phyloP scores from a whole-genome alignment of 495 filamentous ascomycete species.

The Podospora fimiseda region DNA sequence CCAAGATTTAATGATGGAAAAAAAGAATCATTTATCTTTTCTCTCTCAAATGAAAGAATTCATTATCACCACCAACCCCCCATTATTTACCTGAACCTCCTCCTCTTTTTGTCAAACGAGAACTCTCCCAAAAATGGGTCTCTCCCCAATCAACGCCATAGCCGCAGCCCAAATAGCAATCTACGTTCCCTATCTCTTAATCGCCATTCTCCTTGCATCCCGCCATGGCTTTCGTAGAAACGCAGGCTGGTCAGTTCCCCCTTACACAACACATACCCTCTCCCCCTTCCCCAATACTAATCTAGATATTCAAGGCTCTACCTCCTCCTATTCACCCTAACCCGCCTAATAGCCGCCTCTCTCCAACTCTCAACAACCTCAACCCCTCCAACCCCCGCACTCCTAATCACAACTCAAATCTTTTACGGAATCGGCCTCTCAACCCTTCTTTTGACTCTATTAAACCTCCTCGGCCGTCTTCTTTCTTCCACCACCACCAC shows the following conservation, averaged over 20 bases:
- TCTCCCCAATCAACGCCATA: constrained; percentile 25
- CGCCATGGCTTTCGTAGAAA: constrained; percentile 18
- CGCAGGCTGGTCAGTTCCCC: too few relatives aligned
- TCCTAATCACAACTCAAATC: constrained; percentile 22
- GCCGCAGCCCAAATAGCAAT: constrained; percentile 30
- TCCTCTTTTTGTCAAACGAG: neutral
- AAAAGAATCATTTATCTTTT: neutral
- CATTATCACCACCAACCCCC: neutral
- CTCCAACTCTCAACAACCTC: constrained; percentile 27
- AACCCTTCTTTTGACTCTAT: constrained; percentile 24
- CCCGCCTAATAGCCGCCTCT: constrained; percentile 26
- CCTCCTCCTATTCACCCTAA: constrained; percentile 29
- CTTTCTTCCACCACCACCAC: constrained; percentile 13
- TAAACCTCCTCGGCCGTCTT: constrained; percentile 26
- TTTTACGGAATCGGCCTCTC: constrained; percentile 31
- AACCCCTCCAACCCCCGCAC: constrained; percentile 23
- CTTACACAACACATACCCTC: too few relatives aligned
- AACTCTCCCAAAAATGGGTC: constrained; percentile 1
- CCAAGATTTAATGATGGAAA: neutral
- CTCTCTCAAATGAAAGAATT: too few relatives aligned
- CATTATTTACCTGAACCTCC: neutral
- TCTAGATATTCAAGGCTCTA: too few relatives aligned
- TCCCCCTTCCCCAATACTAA: constrained; percentile 28
- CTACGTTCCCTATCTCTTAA: constrained; percentile 21
- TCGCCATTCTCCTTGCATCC: constrained; percentile 22